Evolutionary conservation across 345 rosid genomes (phyloP).

Genomic region (Diplotaxis tenuifolia): DNA sequence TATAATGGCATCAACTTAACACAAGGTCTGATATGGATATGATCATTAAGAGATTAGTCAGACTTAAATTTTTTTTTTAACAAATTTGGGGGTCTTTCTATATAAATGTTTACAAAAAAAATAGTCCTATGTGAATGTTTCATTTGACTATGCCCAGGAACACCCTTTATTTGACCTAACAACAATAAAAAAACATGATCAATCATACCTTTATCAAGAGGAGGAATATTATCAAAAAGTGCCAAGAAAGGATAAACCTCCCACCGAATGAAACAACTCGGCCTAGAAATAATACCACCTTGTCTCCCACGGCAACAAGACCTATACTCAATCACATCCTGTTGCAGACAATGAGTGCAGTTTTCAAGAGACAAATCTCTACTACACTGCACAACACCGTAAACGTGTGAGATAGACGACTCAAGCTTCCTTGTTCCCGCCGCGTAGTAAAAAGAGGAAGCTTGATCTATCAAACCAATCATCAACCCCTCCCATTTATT

Average conservation of each 20-base stretch:
- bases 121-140: too few relatives aligned
- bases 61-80: too few relatives aligned
- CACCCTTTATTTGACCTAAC: not conserved
- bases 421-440: not conserved
- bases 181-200: not conserved
- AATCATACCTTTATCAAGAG: not conserved
- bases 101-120: too few relatives aligned
- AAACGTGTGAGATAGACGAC: conserved; percentile 18
- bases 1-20: not conserved
- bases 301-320: conserved; percentile 28
- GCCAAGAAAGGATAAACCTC: conserved; percentile 35
- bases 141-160: too few relatives aligned
- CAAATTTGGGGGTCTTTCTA: too few relatives aligned
- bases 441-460: conserved; percentile 37
- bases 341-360: conserved; percentile 35
- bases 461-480: conserved; percentile 7
- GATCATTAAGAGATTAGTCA: too few relatives aligned
- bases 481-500: conserved; percentile 32
- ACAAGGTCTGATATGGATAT: not conserved
- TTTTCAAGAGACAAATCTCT: conserved; percentile 33
- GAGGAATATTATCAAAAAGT: not conserved
- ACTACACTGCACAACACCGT: conserved; percentile 45
- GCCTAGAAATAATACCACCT: conserved; percentile 36
- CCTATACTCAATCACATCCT: conserved; percentile 9
- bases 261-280: conserved; percentile 44